phyloP scores from a whole-genome alignment of 75 land plant genomes.

The Larix kaempferi region DNA sequence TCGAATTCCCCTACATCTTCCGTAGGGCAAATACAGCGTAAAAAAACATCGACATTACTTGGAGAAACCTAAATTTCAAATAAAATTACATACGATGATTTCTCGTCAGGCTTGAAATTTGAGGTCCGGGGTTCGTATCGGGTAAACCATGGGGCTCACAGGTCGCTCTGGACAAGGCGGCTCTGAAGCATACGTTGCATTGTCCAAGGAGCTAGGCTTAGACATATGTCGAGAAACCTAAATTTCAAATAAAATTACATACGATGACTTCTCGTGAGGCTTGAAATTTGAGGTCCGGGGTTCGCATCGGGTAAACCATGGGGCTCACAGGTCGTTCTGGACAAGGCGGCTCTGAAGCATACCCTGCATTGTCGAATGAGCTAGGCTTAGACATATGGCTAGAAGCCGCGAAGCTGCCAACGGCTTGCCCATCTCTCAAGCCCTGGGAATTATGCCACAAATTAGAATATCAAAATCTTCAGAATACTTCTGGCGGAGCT shows the following conservation, averaged over 20 bases:
- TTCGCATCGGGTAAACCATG: not conserved
- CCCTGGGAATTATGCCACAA: slow-evolving; percentile 9
- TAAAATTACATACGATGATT: too few species aligned
- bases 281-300: not conserved
- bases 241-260: too few species aligned
- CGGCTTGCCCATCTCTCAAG: not conserved
- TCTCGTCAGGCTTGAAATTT: not conserved
- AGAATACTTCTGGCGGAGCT: not conserved
- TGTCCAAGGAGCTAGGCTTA: not conserved
- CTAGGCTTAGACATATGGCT: not conserved
- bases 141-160: not conserved
- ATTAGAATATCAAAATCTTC: not conserved
- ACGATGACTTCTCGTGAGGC: too few species aligned
- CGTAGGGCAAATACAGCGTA: too few species aligned
- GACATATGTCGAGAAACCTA: not conserved
- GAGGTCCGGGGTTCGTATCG: not conserved
- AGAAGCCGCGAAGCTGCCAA: slow-evolving; percentile 2
- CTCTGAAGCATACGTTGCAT: not conserved
- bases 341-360: not conserved
- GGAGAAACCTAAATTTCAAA: too few species aligned
- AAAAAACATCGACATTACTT: too few species aligned
- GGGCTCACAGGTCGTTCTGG: not conserved
- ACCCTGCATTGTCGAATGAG: not conserved
- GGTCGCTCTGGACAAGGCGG: not conserved
- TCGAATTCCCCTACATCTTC: too few species aligned